Conservation (phyloP, 176 grass and related monocot species). For the Aegilops speltoides region DNA sequence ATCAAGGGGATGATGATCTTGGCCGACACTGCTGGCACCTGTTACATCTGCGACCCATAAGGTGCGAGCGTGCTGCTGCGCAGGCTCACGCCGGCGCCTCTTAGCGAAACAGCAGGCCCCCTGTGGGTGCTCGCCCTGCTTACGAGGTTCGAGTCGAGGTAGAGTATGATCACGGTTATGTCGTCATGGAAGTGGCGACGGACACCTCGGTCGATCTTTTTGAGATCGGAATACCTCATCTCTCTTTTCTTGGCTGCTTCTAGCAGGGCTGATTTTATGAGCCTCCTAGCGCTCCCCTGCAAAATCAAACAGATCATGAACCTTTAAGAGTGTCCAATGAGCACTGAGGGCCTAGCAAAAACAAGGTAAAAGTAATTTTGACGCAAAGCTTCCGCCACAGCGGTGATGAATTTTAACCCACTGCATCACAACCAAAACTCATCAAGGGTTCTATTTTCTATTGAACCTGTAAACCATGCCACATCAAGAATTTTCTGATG, state of each 20-base stretch:
- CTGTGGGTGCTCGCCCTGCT: constrained; percentile 52
- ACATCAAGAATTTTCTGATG: not conserved
- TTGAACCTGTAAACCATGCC: not conserved
- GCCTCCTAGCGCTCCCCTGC: constrained; percentile 84
- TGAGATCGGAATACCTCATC: constrained; percentile 96
- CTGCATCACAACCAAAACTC: not conserved
- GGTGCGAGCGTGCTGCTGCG: constrained; percentile 63
- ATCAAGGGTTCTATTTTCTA: not conserved
- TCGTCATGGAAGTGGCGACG: constrained; percentile 96
- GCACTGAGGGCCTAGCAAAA: not conserved
- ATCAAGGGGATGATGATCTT: constrained; percentile 24
- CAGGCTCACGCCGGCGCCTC: constrained; percentile 60
- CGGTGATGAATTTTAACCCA: not conserved
- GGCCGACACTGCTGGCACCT: not conserved
- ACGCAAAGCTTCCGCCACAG: not conserved
- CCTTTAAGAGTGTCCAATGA: not conserved
- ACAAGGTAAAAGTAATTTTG: not conserved
- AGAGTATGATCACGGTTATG: constrained; percentile 80
- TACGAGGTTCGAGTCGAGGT: constrained; percentile 69
- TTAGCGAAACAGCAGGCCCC: constrained; percentile 54
- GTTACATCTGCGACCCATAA: constrained; percentile 39
- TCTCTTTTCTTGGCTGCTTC: constrained; percentile 92
- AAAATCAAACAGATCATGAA: constrained; percentile 24
- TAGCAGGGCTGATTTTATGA: constrained; percentile 69
- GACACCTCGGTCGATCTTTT: constrained; percentile 89